phyloP scores from a whole-genome alignment of 768 basidiomycete genomes.

The Collybiopsis luxurians region DNA sequence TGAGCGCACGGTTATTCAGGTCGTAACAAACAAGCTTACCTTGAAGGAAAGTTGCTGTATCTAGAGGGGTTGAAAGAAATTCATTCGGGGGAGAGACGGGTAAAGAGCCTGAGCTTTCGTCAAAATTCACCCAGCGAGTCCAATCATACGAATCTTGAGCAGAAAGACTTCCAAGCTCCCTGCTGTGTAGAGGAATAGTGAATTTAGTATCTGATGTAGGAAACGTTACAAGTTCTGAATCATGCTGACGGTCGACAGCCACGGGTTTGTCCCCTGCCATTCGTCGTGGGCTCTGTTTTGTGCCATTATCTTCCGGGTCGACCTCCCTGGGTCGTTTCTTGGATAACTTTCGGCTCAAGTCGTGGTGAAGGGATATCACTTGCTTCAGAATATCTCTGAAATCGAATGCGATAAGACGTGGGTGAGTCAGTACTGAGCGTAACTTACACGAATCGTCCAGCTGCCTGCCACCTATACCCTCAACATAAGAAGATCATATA shows the following conservation, averaged over 20 bases:
- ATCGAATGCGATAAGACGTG: background rate
- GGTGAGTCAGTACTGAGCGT: background rate
- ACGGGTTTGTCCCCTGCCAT: background rate
- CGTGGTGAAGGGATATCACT: background rate
- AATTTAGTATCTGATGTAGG: background rate
- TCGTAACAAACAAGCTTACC: too few species aligned
- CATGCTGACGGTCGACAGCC: background rate
- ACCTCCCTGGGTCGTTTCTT: background rate
- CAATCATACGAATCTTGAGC: background rate
- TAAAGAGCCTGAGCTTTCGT: background rate
- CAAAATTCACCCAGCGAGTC: background rate
- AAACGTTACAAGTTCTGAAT: background rate
- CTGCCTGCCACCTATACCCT: background rate
- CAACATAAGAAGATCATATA: too few species aligned
- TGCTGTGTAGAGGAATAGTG: background rate
- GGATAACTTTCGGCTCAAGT: background rate
- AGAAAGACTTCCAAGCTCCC: slow-evolving; percentile 2
- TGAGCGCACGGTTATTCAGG: too few species aligned
- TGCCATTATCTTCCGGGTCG: background rate
- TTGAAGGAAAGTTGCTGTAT: background rate
- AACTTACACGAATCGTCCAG: background rate
- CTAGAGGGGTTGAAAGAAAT: background rate
- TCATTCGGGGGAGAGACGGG: background rate
- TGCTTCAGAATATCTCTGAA: background rate
- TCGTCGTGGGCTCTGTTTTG: background rate